Base-by-base conservation (phyloP, 2,329 filamentous ascomycete species). In the Westerdykella aurantiaca region DNA sequence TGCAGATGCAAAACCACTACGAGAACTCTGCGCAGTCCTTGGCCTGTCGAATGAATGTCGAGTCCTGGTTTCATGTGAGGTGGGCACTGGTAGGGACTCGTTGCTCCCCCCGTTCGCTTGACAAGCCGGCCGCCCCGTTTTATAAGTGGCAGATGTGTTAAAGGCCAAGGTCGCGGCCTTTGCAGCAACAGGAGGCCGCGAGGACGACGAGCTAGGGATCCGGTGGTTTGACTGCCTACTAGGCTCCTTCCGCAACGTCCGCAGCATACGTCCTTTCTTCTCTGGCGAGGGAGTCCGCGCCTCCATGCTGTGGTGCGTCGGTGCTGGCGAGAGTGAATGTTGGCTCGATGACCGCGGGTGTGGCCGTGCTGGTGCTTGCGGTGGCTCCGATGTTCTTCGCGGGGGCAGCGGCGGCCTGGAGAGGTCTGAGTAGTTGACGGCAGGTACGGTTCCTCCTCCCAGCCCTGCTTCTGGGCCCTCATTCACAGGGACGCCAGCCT, bases 371-470 rank as follows among this genome's bases (percentile, higher is more conserved):
- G 40, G 64, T 63, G 75, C 78, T 58, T 76, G 42, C 64, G 60
- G 47, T 44, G 58, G 49, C 63, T 70, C 57, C 38, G 67, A 69
- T n/a, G 79, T 76, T 34, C 78, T 63, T 1, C 76, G 73, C 21
- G 80, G 78, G 18, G 86, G 74, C 9, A 81, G 69, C 13, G 80
- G 69, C 11, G 85, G 85, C 44, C 82, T 81, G n/a, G 86, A 85
- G n/a, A 95, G 73, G 54, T 94, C 85, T 4, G 82, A 78, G 61
- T 94, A 95, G 47, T 77, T 82, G 39, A 90, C 79, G 6, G 86
- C 85, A 38, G 87, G 88, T 50, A 95, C 83, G 1, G 87, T 93
- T 11, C 88, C 86, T 50, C 83, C 78, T 34, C 87, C 89, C 57
- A 95, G 85, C 3, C 74, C 81, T 90, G 37, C 48, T 51, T 57